Evolutionary conservation across 2,329 filamentous ascomycete genomes (phyloP).

Genomic region (Xylariales sp.): DNA sequence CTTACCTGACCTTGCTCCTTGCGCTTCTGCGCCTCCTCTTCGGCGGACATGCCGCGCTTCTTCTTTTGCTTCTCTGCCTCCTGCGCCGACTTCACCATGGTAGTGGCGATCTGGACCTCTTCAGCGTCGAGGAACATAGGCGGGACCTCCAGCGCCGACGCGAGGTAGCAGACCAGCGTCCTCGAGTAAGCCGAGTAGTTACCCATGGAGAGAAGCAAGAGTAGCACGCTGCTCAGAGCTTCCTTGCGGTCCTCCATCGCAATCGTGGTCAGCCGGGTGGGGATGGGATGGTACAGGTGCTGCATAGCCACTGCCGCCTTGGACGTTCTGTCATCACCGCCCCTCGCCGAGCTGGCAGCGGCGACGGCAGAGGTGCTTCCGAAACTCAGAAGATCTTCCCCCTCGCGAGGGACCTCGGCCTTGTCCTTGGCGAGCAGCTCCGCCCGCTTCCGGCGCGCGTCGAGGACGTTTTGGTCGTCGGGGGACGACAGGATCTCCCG

Average conservation of each 20-base stretch:
- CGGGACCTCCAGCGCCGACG: conserved; percentile 62
- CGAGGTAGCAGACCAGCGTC: conserved; percentile 61
- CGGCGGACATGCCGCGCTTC: conserved; percentile 63
- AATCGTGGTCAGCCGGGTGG: conserved; percentile 51
- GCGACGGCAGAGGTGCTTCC: conserved; percentile 22
- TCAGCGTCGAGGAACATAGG: conserved; percentile 59
- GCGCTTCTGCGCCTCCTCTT: conserved; percentile 70
- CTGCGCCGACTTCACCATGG: conserved; percentile 65
- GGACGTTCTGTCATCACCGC: too few relatives aligned
- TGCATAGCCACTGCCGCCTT: conserved; percentile 39
- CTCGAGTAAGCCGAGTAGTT: conserved; percentile 73
- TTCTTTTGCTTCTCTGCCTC: conserved; percentile 33
- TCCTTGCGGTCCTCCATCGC: conserved; percentile 55
- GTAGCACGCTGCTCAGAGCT: conserved; percentile 63
- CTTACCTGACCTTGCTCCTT: conserved; percentile 65
- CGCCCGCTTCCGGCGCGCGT: conserved; percentile 40
- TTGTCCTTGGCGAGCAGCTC: conserved; percentile 35
- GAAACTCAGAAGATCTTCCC: conserved; percentile 37
- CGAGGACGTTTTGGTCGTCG: conserved; percentile 42
- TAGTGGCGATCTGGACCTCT: conserved; percentile 72
- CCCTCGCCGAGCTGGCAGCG: conserved; percentile 13
- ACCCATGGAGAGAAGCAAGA: conserved; percentile 67
- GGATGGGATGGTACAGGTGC: conserved; percentile 47
- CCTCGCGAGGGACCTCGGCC: conserved; percentile 28
- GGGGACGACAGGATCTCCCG: conserved; percentile 59